These are phyloP conservation scores for Rutstroemia sydowiana DNA, from an alignment of 2,329 filamentous ascomycete genomes.

Conservation along the genomic window DNA sequence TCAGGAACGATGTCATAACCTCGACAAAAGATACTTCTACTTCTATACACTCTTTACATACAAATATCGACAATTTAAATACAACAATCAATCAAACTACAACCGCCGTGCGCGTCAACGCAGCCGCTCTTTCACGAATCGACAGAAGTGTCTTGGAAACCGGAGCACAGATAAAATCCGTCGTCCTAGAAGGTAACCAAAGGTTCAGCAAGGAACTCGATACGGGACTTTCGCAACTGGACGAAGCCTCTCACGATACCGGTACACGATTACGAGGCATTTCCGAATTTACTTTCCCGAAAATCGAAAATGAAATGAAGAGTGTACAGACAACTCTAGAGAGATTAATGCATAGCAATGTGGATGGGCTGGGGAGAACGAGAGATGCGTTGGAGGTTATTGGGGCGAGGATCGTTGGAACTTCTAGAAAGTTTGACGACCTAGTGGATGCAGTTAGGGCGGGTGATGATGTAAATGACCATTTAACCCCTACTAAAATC, in stretches of 20 bases:
- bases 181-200: conserved; percentile 13
- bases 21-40: conserved; percentile 4
- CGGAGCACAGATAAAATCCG: conserved; percentile 17
- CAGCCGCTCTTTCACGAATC: conserved; percentile 19
- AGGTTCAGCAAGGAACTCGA: conserved; percentile 11
- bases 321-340: conserved; percentile 6
- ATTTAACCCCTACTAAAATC: conserved; percentile 3
- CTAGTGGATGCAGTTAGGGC: conserved; percentile 16
- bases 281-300: conserved; percentile 17
- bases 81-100: conserved; percentile 9
- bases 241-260: conserved; percentile 17
- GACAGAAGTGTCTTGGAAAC: conserved; percentile 20
- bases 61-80: conserved; percentile 8
- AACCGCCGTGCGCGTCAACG: conserved; percentile 18
- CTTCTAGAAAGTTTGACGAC: conserved; percentile 19
- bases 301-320: conserved; percentile 15
- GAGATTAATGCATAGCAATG: conserved; percentile 4
- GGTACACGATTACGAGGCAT: conserved; percentile 16
- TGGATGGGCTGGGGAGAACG: conserved; percentile 5
- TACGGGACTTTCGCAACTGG: conserved; percentile 11
- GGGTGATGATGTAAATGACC: conserved; percentile 5
- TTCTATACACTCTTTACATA: conserved; percentile 9
- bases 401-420: conserved; percentile 16
- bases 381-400: conserved; percentile 18
- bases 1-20: conserved; percentile 8